A percentile compares a stretch with the other conserved stretches of the same genome.
phyloP scores from a whole-genome alignment of 2,329 filamentous ascomycete genomes.

The Exophiala sideris region DNA sequence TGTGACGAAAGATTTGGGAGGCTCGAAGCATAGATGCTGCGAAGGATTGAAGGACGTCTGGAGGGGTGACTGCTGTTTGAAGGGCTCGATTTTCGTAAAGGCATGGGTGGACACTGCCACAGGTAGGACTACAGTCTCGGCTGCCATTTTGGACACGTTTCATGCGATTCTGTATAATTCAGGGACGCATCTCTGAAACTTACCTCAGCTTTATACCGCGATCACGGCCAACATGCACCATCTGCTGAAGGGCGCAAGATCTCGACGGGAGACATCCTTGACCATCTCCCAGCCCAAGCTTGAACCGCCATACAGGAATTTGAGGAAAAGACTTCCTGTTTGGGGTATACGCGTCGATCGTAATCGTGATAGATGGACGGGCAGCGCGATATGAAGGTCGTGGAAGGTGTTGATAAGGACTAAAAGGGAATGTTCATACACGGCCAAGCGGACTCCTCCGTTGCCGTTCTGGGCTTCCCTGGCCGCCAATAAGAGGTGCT shows the following conservation, averaged over 20 bases:
- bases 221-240: background rate
- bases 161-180: background rate
- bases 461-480: background rate
- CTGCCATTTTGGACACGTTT: conserved; percentile 3
- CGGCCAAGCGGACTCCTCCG: conserved; percentile 1
- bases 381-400: background rate
- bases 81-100: conserved; percentile 14
- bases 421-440: background rate
- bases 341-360: conserved; percentile 7
- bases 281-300: too few species aligned
- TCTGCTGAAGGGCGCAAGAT: too few species aligned
- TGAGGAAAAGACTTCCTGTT: background rate
- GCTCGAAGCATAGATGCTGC: conserved; percentile 52
- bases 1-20: conserved; percentile 48
- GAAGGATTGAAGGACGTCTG: conserved; percentile 44
- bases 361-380: background rate
- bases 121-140: conserved; percentile 10
- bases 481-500: too few species aligned
- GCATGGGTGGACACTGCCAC: conserved; percentile 8
- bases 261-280: too few species aligned
- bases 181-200: background rate
- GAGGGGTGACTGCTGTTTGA: background rate
- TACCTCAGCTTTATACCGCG: conserved; percentile 11
- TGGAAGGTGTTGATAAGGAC: background rate
- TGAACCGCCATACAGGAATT: too few species aligned